Evolutionary conservation across 129 eudicot species (phyloP).

Genomic region (Heracleum sosnowskyi): DNA sequence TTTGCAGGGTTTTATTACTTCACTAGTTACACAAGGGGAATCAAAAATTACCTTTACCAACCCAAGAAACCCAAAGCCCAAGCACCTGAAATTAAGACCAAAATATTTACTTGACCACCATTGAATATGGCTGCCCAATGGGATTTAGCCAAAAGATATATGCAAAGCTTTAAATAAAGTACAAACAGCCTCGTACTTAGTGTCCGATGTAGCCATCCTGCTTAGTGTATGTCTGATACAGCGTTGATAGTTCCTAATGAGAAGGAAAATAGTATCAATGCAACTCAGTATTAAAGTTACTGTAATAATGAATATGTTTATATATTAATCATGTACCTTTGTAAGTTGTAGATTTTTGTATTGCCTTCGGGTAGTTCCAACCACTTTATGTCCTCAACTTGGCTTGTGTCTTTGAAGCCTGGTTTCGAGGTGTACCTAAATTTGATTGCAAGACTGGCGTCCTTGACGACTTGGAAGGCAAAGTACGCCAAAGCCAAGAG

Average conservation of each 20-base stretch:
- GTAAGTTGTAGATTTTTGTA: slow-evolving; percentile 19
- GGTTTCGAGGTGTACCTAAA: slow-evolving; percentile 19
- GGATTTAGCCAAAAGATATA: slow-evolving; percentile 22
- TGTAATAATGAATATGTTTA: neutral
- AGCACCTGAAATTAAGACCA: neutral
- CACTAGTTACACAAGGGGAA: neutral
- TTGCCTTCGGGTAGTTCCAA: slow-evolving; percentile 17
- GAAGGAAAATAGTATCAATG: neutral
- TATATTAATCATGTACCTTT: slow-evolving; percentile 24
- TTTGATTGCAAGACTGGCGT: slow-evolving; percentile 19
- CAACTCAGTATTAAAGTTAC: neutral
- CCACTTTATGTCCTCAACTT: slow-evolving; percentile 25
- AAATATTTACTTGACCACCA: slow-evolving; percentile 21
- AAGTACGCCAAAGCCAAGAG: slow-evolving; percentile 79
- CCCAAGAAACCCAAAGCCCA: neutral
- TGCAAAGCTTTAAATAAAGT: slow-evolving; percentile 13
- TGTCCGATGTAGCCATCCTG: slow-evolving; percentile 25
- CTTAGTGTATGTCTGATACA: neutral
- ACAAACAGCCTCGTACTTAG: slow-evolving; percentile 12
- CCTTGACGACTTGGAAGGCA: slow-evolving; percentile 46
- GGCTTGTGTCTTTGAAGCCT: slow-evolving; percentile 23
- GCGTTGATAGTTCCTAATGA: slow-evolving; percentile 34
- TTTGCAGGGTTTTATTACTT: neutral
- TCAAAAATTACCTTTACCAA: slow-evolving; percentile 1
- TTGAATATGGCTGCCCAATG: neutral